Evolutionary conservation across 345 rosid genomes (phyloP).

Genomic region (Boechera divaricarpa): DNA sequence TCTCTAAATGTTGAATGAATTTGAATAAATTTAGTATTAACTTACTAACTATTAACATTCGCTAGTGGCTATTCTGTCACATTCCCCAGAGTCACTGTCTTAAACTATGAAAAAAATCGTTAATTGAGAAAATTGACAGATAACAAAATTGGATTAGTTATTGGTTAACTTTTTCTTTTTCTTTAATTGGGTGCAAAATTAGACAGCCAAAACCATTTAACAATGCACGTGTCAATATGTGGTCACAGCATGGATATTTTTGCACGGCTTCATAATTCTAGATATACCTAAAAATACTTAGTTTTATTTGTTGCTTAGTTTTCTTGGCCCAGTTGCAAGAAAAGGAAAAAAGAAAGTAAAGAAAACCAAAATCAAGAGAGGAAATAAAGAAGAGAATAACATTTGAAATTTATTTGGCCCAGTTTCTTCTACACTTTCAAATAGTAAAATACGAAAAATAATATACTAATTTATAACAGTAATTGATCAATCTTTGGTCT

Average conservation of each 20-base stretch:
- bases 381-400: slow-evolving; percentile 18
- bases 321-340: not conserved
- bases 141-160: slow-evolving; percentile 5
- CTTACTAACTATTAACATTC: not conserved
- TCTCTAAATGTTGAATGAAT: slow-evolving; percentile 16
- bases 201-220: slow-evolving; percentile 14
- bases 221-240: slow-evolving; percentile 27
- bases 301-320: slow-evolving; percentile 7
- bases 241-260: not conserved
- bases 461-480: too few relatives aligned
- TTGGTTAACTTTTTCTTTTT: not conserved
- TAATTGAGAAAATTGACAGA: slow-evolving; percentile 3
- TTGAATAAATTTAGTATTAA: not conserved
- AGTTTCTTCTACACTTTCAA: not conserved
- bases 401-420: slow-evolving; percentile 13
- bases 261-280: slow-evolving; percentile 28
- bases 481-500: not conserved
- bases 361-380: slow-evolving; percentile 6
- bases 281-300: not conserved
- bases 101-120: not conserved
- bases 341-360: not conserved
- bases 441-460: not conserved
- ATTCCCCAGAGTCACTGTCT: slow-evolving; percentile 8
- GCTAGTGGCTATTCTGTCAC: not conserved
- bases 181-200: not conserved